phyloP scores from a whole-genome alignment of 208 protist genomes.

The Wallacemonas sp. region DNA sequence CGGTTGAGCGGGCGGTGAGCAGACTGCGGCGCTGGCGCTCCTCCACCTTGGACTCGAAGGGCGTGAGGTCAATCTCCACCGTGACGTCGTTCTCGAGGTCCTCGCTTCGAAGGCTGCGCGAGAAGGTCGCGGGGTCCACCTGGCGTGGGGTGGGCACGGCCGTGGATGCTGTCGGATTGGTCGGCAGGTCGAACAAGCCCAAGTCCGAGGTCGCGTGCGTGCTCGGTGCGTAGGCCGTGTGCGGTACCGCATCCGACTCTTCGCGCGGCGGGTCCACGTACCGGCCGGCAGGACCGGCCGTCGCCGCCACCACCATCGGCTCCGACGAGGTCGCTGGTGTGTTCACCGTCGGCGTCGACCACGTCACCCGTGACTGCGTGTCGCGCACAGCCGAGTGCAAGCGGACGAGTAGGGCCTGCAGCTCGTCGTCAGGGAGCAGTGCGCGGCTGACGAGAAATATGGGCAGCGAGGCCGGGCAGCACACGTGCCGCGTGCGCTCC shows the following conservation, averaged over 20 bases:
- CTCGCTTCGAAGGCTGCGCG: conserved; percentile 5
- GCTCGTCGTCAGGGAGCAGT: background rate
- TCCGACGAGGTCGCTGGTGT: too few relatives aligned
- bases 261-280: too few relatives aligned
- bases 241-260: too few relatives aligned
- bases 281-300: too few relatives aligned
- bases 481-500: conserved; percentile 8
- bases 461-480: conserved; percentile 7
- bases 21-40: conserved; percentile 1
- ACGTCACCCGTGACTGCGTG: background rate
- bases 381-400: background rate
- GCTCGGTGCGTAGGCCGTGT: too few relatives aligned
- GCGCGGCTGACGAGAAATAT: background rate
- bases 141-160: background rate
- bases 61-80: conserved; percentile 17
- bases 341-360: too few relatives aligned
- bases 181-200: background rate
- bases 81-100: conserved; percentile 16
- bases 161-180: background rate
- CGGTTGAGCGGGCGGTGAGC: background rate
- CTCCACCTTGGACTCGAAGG: conserved; percentile 9
- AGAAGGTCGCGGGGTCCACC: background rate
- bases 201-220: too few relatives aligned
- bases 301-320: too few relatives aligned
- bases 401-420: conserved; percentile 2